These are phyloP conservation scores for Eucalyptus curtisii DNA, from an alignment of 345 rosid species.

Conservation along the genomic window DNA sequence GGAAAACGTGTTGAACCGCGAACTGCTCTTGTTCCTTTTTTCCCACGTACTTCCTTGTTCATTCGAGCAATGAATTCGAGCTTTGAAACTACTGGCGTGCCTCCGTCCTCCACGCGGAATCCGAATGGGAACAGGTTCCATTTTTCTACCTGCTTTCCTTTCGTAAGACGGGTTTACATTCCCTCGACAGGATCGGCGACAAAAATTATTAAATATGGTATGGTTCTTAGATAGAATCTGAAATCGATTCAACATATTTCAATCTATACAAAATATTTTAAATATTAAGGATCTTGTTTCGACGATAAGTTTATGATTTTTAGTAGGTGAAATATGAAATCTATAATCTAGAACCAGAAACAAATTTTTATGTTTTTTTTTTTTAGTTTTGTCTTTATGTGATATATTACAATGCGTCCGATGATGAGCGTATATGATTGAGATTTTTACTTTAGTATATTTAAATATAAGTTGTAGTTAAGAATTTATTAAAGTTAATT, in stretches of 20 bases:
- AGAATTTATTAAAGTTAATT: too few species aligned
- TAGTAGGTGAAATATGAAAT: too few species aligned
- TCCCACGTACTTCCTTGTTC: neutral
- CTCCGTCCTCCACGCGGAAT: neutral
- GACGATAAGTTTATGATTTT: rapidly evolving
- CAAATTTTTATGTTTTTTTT: too few species aligned
- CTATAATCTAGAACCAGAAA: rapidly evolving
- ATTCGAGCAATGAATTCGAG: neutral
- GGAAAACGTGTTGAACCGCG: neutral
- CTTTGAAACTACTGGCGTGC: neutral
- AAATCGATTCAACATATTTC: too few species aligned
- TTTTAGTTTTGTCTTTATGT: too few species aligned
- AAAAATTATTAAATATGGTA: neutral
- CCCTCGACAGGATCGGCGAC: neutral
- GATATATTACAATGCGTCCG: rapidly evolving
- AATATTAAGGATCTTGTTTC: too few species aligned
- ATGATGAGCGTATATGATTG: too few species aligned
- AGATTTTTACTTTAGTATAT: rapidly evolving
- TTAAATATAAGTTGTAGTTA: too few species aligned
- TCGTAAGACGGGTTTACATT: neutral
- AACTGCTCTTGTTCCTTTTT: neutral
- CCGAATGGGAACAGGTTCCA: neutral
- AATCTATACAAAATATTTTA: too few species aligned
- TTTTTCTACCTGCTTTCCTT: neutral
- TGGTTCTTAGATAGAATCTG: too few species aligned